phyloP scores from a whole-genome alignment of 495 filamentous ascomycete species.

The Neurospora tetraspora region DNA sequence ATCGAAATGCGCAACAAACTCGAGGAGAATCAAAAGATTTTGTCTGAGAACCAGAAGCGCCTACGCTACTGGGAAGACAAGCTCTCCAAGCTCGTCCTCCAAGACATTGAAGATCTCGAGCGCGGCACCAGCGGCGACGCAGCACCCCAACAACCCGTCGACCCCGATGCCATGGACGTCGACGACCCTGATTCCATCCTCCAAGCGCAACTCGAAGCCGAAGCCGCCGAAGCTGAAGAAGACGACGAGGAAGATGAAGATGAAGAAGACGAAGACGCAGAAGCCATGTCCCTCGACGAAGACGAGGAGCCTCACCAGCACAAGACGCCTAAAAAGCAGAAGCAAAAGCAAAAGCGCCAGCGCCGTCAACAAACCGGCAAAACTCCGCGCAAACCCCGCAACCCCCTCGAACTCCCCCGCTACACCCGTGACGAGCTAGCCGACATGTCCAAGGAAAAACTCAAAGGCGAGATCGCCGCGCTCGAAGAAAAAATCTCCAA shows the following conservation, averaged over 20 bases:
- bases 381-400: constrained; percentile 4
- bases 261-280: background rate
- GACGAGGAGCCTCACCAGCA: background rate
- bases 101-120: constrained; percentile 63
- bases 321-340: background rate
- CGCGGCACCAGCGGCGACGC: constrained; percentile 7
- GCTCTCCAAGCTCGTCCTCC: constrained; percentile 64
- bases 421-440: constrained; percentile 85
- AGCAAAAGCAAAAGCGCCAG: background rate
- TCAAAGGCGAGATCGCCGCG: constrained; percentile 80
- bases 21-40: constrained; percentile 86
- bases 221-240: constrained; percentile 16
- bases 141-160: constrained; percentile 2
- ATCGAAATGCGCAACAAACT: constrained; percentile 98
- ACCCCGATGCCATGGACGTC: constrained; percentile 12
- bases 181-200: constrained; percentile 19
- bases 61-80: constrained; percentile 82
- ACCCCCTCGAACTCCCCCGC: constrained; percentile 53
- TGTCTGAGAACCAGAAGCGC: constrained; percentile 78
- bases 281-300: background rate
- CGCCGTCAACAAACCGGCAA: background rate
- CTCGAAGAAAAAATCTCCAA: constrained; percentile 92
- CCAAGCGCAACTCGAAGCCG: constrained; percentile 8
- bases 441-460: constrained; percentile 80
- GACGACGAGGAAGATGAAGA: constrained; percentile 4